Percentiles rank a stretch among this genome's conserved stretches.
Evolutionary conservation across 768 basidiomycete species (phyloP).

Genomic region (Paxillus ammoniavirescens): DNA sequence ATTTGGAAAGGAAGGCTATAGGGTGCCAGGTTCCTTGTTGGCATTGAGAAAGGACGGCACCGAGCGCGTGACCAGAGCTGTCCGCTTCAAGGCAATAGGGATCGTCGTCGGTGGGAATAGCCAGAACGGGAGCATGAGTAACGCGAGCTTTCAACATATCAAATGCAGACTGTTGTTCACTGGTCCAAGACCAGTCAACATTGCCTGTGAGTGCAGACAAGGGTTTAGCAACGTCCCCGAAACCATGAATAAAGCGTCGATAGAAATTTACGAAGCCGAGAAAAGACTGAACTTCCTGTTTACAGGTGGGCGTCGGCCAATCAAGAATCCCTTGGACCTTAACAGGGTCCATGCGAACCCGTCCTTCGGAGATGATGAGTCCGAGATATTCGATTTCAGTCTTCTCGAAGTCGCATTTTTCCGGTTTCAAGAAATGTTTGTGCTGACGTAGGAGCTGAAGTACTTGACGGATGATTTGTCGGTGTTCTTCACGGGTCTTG

Average conservation of each 20-base stretch:
- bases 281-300: too few relatives aligned
- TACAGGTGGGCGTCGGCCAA: too few relatives aligned
- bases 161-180: conserved; percentile 24
- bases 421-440: neutral
- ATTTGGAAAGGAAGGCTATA: too few relatives aligned
- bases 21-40: conserved; percentile 31
- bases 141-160: conserved; percentile 30
- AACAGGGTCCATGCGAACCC: conserved; percentile 1
- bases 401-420: neutral
- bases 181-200: conserved; percentile 24
- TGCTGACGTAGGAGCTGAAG: neutral
- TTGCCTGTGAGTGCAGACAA: conserved; percentile 33
- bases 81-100: conserved; percentile 28
- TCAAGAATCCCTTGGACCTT: conserved; percentile 36
- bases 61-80: conserved; percentile 32
- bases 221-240: too few relatives aligned
- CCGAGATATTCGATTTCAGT: too few relatives aligned
- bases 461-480: neutral
- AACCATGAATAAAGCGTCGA: too few relatives aligned
- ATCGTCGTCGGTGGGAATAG: conserved; percentile 4
- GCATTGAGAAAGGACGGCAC: conserved; percentile 28
- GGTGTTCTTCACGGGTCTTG: too few relatives aligned
- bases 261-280: too few relatives aligned
- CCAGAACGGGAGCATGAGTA: conserved; percentile 24
- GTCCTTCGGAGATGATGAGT: neutral